Base-by-base conservation (phyloP, 2,329 filamentous ascomycete genomes). In the Cytospora piceae region DNA sequence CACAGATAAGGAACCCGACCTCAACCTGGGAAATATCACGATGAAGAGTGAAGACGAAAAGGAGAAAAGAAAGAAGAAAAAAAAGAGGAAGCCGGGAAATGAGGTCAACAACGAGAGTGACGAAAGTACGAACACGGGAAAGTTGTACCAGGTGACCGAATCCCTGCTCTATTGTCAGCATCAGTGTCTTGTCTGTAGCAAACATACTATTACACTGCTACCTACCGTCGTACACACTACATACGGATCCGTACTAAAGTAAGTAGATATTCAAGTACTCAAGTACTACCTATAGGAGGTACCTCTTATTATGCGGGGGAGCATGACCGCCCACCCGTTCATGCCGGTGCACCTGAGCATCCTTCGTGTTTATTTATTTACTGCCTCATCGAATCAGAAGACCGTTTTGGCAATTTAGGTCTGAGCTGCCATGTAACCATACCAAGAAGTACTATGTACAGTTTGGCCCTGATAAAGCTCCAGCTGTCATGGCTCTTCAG, bases 61-160 rank as follows among this genome's bases (percentile, higher is more conserved):
- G 24, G 3, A 24, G 24, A 42, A 42, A 39, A 42, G 42, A n/a
- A 24, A 34, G 14, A 52, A 24, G 29, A 15, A 34, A 8, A 22
- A 22, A 22, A 17, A 29, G 22, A 37, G 52, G n/a, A 55, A 39
- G 46, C 29, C 34, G 55, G 55, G 32, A 59, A 32, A 58, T 61
- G 61, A 51, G 61, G 64, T 61, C 51, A 66, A 58, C 59, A 58
- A 54, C n/a, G 34, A 42, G 17, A n/a, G 39, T 42, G 39, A 55
- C 14, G 11, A 31, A 31, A 49, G 37, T 14, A 53, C 27, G 39
- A 37, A 56, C 53, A 53, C 49, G 53, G 57, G 42, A 37, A 55
- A 55, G 37, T 54, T 54, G 60, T 63, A 66, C 64, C 64, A 66
- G 64, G 46, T 66, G 64, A 66, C 60, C 60, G 27, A 49, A 31